Base-by-base conservation (phyloP, 2,329 filamentous ascomycete species). In the Huntiella savannae region DNA sequence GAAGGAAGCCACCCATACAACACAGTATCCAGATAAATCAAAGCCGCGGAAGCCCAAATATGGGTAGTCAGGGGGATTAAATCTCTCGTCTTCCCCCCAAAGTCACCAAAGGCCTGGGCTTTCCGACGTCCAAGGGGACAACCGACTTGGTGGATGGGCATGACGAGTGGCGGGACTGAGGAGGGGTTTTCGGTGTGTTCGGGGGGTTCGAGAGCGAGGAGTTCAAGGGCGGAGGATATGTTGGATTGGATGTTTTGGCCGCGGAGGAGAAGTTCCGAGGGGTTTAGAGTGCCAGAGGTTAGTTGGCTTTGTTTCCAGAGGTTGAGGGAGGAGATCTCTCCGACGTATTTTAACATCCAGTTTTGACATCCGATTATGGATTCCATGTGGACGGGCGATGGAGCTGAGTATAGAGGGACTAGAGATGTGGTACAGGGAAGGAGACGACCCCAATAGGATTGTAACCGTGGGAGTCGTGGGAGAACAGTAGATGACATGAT, bases 291-390 rank as follows among this genome's bases (percentile, higher is more conserved):
- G 4, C 67, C 66, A 4, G 55, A 52, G 40, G 56, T 55, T 41
- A 61, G 64, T 50, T 63, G 63, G 16, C 64, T 57, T 52, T 66
- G 66, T 57, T 76, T 78, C 67, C 69, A 75, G 1, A 66, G 62
- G 44, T 72, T 65, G 5, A 79, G 61, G 1, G 63, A 56, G 11
- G 72, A 62, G 40, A 74, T 67, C 15, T 73, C 65, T 10, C 66
- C 68, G 38, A 79, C 64, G n/a, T 66, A 59, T 40, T 70, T 58
- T 40, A 78, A 52, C 1, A 67, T 66, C 70, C 71, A 73, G 55
- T 76, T 77, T 39, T 71, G 60, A 49, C 72, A 63, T 2, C 75
- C 74, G 36, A 71, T 57, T 42, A 73, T 67, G 32, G 68, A 64
- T 42, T 69, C 65, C 46, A 77, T 60, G 43, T 61, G 59, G 35